Percentiles rank a stretch among this genome's conserved stretches.
Conservation (phyloP, 106 monocot species). For the Phalaenopsis equestris region DNA sequence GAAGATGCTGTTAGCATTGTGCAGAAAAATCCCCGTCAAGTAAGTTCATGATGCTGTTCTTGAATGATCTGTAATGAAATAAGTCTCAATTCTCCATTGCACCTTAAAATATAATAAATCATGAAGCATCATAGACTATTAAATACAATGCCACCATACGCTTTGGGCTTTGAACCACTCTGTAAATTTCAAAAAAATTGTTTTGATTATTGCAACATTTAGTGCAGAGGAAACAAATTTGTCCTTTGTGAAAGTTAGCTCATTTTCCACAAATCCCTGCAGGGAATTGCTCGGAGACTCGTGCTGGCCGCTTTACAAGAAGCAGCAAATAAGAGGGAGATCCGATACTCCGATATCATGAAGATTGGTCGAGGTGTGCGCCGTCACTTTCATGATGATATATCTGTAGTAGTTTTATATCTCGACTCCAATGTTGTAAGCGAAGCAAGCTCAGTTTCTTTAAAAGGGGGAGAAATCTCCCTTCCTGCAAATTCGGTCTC, state of each 20-base stretch:
- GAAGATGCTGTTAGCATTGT: slow-evolving; percentile 66
- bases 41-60: slow-evolving; percentile 10
- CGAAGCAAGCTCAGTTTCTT: slow-evolving; percentile 8
- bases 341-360: slow-evolving; percentile 28
- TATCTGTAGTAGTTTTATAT: slow-evolving; percentile 19
- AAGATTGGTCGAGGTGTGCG: slow-evolving; percentile 28
- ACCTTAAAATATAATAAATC: neutral
- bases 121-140: neutral
- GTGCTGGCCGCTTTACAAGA: slow-evolving; percentile 17
- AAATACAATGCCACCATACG: neutral
- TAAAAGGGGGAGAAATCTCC: slow-evolving; percentile 12
- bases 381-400: slow-evolving; percentile 32
- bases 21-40: slow-evolving; percentile 39
- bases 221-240: neutral
- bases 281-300: slow-evolving; percentile 26
- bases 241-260: neutral
- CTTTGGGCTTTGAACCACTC: neutral
- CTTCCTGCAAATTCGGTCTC: slow-evolving; percentile 15
- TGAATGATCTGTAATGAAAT: neutral
- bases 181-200: neutral
- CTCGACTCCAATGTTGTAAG: slow-evolving; percentile 18
- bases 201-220: neutral
- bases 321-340: slow-evolving; percentile 32
- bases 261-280: neutral
- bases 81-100: neutral